A percentile compares a stretch with the other conserved stretches of the same genome.
Conservation (phyloP, 2,329 filamentous ascomycete genomes). For the Penicillium griseofulvum region DNA sequence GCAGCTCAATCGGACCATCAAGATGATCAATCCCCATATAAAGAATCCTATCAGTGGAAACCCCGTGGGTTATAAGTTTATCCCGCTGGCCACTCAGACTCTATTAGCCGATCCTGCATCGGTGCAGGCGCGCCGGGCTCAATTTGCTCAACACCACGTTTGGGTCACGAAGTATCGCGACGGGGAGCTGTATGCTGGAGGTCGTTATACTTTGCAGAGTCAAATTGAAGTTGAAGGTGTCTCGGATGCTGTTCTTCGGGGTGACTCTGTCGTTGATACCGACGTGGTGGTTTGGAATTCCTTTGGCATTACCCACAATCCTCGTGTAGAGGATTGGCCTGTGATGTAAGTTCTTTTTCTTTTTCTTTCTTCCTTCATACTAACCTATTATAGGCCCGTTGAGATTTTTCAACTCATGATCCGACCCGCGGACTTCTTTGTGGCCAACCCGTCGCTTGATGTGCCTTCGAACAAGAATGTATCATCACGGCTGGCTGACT, state of each 20-base stretch:
- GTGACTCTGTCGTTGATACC: slow-evolving; percentile 36
- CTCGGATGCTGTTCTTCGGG: slow-evolving; percentile 33
- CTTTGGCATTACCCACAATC: slow-evolving; percentile 47
- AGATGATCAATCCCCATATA: slow-evolving; percentile 55
- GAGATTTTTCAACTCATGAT: slow-evolving; percentile 43
- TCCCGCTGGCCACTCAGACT: slow-evolving; percentile 55
- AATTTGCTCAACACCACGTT: slow-evolving; percentile 56
- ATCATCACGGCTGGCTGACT: slow-evolving; percentile 30
- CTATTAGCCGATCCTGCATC: slow-evolving; percentile 55
- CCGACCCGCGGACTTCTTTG: slow-evolving; percentile 55
- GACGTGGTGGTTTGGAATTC: slow-evolving; percentile 47
- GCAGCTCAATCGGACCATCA: slow-evolving; percentile 52
- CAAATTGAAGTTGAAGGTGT: slow-evolving; percentile 40
- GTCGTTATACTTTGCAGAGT: slow-evolving; percentile 55
- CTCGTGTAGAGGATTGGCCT: slow-evolving; percentile 46
- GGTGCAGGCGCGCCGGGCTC: slow-evolving; percentile 52
- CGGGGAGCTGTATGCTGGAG: slow-evolving; percentile 53
- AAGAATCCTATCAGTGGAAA: slow-evolving; percentile 55
- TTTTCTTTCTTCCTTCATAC: background rate
- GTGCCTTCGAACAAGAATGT: slow-evolving; percentile 46
- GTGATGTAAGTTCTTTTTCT: slow-evolving; percentile 37
- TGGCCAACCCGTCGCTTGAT: slow-evolving; percentile 53
- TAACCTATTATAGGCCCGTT: slow-evolving; percentile 30
- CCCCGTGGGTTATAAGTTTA: slow-evolving; percentile 57
- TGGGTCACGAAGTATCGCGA: slow-evolving; percentile 56